Evolutionary conservation across 495 filamentous ascomycete genomes (phyloP).

Genomic region (Amorphotheca resinae): DNA sequence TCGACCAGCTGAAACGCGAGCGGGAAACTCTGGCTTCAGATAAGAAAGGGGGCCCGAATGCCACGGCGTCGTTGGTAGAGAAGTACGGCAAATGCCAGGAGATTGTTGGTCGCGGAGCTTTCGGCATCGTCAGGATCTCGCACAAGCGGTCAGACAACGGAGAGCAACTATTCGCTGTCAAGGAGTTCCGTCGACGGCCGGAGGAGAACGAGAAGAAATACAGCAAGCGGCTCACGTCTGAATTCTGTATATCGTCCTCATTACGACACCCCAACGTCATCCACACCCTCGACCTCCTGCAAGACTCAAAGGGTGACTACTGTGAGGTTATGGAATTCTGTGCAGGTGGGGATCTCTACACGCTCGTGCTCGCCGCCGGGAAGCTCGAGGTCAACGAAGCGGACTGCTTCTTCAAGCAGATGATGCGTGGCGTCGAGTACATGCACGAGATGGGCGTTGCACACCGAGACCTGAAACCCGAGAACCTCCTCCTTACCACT

Average conservation of each 20-base stretch:
- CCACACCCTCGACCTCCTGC: constrained; percentile 87
- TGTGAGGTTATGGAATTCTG: constrained; percentile 99
- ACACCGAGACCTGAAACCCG: constrained; percentile 93
- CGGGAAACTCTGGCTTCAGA: constrained; percentile 64
- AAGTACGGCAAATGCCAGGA: constrained; percentile 99
- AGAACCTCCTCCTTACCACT: constrained; percentile 89
- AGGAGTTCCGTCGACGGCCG: constrained; percentile 90
- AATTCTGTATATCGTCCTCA: constrained; percentile 97
- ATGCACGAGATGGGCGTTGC: constrained; percentile 99
- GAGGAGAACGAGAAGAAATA: constrained; percentile 94
- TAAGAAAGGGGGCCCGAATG: constrained; percentile 63
- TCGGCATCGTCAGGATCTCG: constrained; percentile 96
- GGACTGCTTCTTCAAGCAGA: constrained; percentile 98
- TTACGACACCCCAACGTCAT: constrained; percentile 97
- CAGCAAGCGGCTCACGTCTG: constrained; percentile 93
- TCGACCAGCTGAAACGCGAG: constrained; percentile 78
- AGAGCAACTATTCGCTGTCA: constrained; percentile 94
- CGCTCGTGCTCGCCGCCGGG: constrained; percentile 78
- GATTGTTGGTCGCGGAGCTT: constrained; percentile 92
- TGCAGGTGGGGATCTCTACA: constrained; percentile 93
- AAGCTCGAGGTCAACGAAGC: constrained; percentile 90
- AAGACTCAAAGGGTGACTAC: constrained; percentile 94
- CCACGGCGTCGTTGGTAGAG: constrained; percentile 75
- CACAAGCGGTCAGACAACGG: constrained; percentile 83
- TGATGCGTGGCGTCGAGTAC: constrained; percentile 99